phyloP scores from a whole-genome alignment of 495 filamentous ascomycete species.

The Alectoria sarmentosa region DNA sequence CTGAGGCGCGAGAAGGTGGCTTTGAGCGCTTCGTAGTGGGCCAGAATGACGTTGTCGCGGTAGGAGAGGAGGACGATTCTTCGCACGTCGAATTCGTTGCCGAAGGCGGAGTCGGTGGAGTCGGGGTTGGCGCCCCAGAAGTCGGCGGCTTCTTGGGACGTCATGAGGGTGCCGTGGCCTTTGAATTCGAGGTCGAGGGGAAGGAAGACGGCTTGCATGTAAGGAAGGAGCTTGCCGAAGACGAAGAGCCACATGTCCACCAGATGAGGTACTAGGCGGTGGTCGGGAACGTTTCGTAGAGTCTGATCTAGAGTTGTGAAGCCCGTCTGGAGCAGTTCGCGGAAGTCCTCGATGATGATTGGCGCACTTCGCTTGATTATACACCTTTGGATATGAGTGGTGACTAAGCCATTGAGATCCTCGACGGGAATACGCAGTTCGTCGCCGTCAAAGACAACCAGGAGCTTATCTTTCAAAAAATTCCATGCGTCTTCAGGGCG shows the following conservation, averaged over 20 bases:
- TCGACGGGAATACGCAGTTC: conserved; percentile 85
- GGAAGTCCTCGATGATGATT: conserved; percentile 69
- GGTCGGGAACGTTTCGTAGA: conserved; percentile 67
- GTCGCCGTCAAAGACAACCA: conserved; percentile 89
- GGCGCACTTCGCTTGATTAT: conserved; percentile 59
- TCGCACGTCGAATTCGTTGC: conserved; percentile 71
- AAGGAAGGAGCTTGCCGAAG: conserved; percentile 83
- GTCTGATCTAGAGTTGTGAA: conserved; percentile 82
- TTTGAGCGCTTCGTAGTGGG: conserved; percentile 77
- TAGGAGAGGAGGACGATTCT: conserved; percentile 84
- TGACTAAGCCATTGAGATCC: conserved; percentile 84
- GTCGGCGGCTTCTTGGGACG: conserved; percentile 64
- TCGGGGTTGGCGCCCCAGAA: conserved; percentile 66
- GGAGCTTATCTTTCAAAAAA: conserved; percentile 79
- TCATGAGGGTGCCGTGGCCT: conserved; percentile 72
- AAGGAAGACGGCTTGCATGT: conserved; percentile 92
- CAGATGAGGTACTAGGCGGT: conserved; percentile 73
- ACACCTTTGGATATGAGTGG: conserved; percentile 72
- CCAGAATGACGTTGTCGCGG: conserved; percentile 79
- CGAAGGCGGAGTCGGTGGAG: conserved; percentile 33
- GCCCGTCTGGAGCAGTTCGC: conserved; percentile 71
- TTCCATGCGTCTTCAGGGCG: conserved; percentile 91
- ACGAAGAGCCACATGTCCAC: conserved; percentile 92
- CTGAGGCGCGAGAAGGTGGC: conserved; percentile 84
- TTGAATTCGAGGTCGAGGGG: conserved; percentile 92